Conservation (phyloP, 306 rosid genomes). For the Quercus agrifolia region DNA sequence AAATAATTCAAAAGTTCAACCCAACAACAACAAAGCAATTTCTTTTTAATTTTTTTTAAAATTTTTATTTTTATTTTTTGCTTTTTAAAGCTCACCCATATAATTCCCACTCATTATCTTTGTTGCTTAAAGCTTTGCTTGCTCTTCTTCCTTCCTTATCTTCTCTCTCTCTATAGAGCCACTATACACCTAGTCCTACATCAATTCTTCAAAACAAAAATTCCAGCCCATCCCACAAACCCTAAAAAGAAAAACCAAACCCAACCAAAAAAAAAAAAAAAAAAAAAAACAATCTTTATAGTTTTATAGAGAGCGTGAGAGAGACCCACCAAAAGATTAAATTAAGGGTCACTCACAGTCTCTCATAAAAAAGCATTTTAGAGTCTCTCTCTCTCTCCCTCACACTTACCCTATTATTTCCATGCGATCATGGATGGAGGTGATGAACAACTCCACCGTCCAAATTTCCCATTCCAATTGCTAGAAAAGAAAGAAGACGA, state of each 20-base stretch:
- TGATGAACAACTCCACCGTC: constrained; percentile 67
- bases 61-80: constrained; percentile 15
- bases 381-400: too few species aligned
- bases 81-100: constrained; percentile 75
- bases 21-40: constrained; percentile 51
- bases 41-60: constrained; percentile 4
- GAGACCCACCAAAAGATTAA: constrained; percentile 38
- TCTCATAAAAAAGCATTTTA: constrained; percentile 7
- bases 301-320: background rate
- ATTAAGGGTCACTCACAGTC: constrained; percentile 25
- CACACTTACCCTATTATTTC: constrained; percentile 9
- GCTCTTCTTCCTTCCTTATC: constrained; percentile 29
- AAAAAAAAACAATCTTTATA: constrained; percentile 9
- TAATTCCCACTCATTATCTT: constrained; percentile 95
- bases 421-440: constrained; percentile 91
- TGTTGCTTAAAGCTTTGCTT: constrained; percentile 78
- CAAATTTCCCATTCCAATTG: constrained; percentile 79
- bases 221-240: too few species aligned
- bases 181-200: background rate
- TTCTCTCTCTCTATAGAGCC: background rate
- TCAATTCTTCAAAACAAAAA: constrained; percentile 24
- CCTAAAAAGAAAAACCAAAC: background rate
- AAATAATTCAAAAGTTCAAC: constrained; percentile 9
- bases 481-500: constrained; percentile 87
- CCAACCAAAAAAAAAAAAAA: constrained; percentile 15